These are phyloP conservation scores for Cutaneotrichosporon cyanovorans DNA, from an alignment of 1,284 basidiomycete species.

Conservation along the genomic window DNA sequence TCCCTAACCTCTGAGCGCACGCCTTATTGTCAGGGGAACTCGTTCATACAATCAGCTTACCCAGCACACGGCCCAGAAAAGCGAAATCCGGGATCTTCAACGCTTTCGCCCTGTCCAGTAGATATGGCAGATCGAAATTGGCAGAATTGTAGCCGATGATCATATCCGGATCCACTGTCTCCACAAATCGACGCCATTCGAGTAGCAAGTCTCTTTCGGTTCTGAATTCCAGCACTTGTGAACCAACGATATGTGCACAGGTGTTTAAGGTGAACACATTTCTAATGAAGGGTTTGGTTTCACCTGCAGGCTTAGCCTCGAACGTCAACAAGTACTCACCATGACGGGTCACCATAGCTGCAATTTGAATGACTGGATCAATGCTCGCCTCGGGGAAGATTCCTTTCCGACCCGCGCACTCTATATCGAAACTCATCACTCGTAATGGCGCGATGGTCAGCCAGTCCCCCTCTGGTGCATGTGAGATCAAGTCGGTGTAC, in stretches of 20 bases:
- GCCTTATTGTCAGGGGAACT: conserved; percentile 48
- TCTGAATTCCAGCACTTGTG: conserved; percentile 79
- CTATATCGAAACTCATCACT: conserved; percentile 92
- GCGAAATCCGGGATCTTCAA: conserved; percentile 66
- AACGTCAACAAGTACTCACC: conserved; percentile 51
- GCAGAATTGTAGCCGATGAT: conserved; percentile 90
- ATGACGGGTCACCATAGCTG: conserved; percentile 93
- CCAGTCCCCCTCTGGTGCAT: conserved; percentile 83
- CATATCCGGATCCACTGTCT: conserved; percentile 81
- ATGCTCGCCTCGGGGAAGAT: conserved; percentile 82
- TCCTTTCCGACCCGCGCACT: conserved; percentile 90
- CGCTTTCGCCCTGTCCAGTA: conserved; percentile 78
- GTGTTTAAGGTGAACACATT: conserved; percentile 94
- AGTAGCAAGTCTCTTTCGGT: conserved; percentile 66
- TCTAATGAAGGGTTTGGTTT: conserved; percentile 80
- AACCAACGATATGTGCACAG: conserved; percentile 87
- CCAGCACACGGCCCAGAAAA: conserved; percentile 66
- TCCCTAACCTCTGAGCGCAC: conserved; percentile 71
- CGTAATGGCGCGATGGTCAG: conserved; percentile 80
- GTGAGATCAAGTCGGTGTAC: conserved; percentile 74
- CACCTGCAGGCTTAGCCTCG: conserved; percentile 53
- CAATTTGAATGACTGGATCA: conserved; percentile 94
- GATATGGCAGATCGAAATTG: conserved; percentile 88
- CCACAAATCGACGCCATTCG: conserved; percentile 76
- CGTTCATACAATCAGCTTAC: conserved; percentile 49